Conservation (phyloP, 805 yeast genomes). For the Schwanniomyces pseudopolymorphus region DNA sequence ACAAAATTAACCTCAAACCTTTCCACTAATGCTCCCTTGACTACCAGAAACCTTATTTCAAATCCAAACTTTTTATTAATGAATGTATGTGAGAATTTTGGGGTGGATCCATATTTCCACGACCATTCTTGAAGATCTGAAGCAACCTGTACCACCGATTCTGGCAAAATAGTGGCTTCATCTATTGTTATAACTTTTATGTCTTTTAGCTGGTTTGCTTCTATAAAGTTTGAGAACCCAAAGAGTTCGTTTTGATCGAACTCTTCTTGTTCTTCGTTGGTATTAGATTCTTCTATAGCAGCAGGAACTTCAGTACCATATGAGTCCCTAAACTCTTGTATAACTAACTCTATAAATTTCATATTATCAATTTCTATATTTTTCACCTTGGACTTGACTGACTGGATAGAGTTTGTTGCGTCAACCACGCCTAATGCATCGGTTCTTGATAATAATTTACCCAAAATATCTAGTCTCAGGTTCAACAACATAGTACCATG, state of each 20-base stretch:
- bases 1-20: constrained; percentile 16
- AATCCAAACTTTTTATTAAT: constrained; percentile 33
- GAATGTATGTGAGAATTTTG: constrained; percentile 61
- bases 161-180: constrained; percentile 26
- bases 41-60: constrained; percentile 44
- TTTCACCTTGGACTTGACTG: constrained; percentile 78
- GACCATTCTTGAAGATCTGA: constrained; percentile 54
- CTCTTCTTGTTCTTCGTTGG: constrained; percentile 12
- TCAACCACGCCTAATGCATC: constrained; percentile 40
- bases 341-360: constrained; percentile 46
- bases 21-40: constrained; percentile 36
- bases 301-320: constrained; percentile 20
- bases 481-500: constrained; percentile 92
- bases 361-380: constrained; percentile 54
- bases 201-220: constrained; percentile 13
- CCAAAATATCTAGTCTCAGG: constrained; percentile 59
- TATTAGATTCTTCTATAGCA: not conserved
- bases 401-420: constrained; percentile 58
- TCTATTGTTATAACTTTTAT: constrained; percentile 18
- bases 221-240: constrained; percentile 31
- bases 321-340: constrained; percentile 35
- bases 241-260: constrained; percentile 31
- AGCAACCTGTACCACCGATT: constrained; percentile 41
- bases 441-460: constrained; percentile 56
- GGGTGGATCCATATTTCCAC: constrained; percentile 79